These are phyloP conservation scores for Giardia muris DNA, from an alignment of 208 protist species.

Conservation along the genomic window DNA sequence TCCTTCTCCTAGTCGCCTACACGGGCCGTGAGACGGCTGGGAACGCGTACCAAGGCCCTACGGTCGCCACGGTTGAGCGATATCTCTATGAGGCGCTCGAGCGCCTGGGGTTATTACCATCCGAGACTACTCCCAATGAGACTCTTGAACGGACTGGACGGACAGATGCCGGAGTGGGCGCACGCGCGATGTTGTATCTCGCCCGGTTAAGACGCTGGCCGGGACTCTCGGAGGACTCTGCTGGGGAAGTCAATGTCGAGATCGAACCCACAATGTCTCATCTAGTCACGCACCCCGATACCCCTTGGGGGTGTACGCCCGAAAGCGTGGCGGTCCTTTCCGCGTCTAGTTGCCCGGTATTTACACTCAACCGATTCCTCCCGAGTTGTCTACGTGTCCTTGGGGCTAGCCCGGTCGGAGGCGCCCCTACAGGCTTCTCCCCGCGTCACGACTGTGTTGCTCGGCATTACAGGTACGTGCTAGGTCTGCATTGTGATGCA, in stretches of 20 bases:
- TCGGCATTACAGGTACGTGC: background rate
- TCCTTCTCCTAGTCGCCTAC: background rate
- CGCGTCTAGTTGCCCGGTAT: background rate
- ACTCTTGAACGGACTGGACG: background rate
- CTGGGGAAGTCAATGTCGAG: no score
- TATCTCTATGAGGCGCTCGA: background rate
- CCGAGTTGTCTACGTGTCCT: background rate
- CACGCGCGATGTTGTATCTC: background rate
- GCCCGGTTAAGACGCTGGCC: no score
- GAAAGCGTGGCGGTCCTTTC: no score
- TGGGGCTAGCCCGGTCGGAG: background rate
- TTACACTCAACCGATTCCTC: background rate
- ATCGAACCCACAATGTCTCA: no score
- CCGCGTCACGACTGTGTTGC: background rate
- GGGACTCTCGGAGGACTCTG: no score
- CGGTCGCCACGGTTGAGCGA: background rate
- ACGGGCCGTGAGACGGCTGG: background rate
- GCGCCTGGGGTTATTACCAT: background rate
- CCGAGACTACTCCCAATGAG: background rate
- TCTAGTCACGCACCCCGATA: no score
- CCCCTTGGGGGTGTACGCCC: no score
- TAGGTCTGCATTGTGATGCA: background rate
- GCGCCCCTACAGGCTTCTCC: background rate
- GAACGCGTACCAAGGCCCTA: background rate
- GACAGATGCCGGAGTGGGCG: background rate